These are phyloP conservation scores for Mycena maculata DNA, from an alignment of 768 basidiomycete genomes.

Conservation along the genomic window DNA sequence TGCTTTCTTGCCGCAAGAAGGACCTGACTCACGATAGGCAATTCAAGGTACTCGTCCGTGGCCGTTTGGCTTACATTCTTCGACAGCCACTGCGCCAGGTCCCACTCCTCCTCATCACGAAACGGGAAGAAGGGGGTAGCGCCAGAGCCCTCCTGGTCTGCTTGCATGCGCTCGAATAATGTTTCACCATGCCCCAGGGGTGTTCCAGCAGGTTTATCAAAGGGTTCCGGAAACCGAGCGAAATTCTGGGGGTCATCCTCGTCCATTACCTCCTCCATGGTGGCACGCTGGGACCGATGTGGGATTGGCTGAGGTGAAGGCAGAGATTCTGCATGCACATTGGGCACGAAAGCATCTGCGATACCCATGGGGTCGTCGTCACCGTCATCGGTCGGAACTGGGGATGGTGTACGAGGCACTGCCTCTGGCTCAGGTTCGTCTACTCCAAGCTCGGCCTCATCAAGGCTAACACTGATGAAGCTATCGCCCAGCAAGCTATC, in stretches of 20 bases:
- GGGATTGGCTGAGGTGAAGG: not conserved
- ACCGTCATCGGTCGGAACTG: not conserved
- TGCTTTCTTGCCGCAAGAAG: too few species aligned
- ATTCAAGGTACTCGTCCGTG: conserved; percentile 44
- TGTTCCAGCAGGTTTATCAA: not conserved
- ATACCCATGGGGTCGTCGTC: not conserved
- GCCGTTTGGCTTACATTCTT: conserved; percentile 38
- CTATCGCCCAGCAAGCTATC: not conserved
- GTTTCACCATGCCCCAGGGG: conserved; percentile 12
- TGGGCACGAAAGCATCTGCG: not conserved
- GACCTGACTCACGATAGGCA: conserved; percentile 17
- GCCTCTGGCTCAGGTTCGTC: too few species aligned
- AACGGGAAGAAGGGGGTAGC: conserved; percentile 41
- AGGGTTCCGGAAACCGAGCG: not conserved
- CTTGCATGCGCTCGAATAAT: conserved; percentile 16
- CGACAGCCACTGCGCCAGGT: conserved; percentile 45
- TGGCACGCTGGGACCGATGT: not conserved
- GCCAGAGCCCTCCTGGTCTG: conserved; percentile 11
- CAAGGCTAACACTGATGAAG: not conserved
- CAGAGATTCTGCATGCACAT: not conserved
- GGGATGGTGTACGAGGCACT: too few species aligned
- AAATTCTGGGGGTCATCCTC: conserved; percentile 12
- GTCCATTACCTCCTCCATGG: conserved; percentile 1
- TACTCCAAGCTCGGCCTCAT: not conserved
- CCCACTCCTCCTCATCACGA: conserved; percentile 43